Evolutionary conservation across 352 stramenopile species (phyloP).

Genomic region (Pythium diclinum): DNA sequence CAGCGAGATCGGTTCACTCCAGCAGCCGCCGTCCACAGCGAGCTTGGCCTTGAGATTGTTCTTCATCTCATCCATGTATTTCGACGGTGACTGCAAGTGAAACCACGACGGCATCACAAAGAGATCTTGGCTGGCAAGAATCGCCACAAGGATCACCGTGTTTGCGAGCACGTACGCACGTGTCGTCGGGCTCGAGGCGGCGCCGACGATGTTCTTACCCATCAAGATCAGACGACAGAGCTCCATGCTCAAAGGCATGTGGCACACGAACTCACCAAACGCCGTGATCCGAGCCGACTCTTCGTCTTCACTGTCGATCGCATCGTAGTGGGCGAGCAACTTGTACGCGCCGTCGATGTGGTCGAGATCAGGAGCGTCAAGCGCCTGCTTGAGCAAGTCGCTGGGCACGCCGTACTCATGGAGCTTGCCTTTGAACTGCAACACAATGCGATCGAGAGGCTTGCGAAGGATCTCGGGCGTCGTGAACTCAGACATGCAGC

Average conservation of each 20-base stretch:
- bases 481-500: conserved; percentile 78
- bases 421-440: conserved; percentile 75
- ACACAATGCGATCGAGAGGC: conserved; percentile 73
- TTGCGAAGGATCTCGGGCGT: conserved; percentile 81
- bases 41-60: conserved; percentile 67
- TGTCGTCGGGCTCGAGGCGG: conserved; percentile 4
- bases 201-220: conserved; percentile 28
- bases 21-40: conserved; percentile 48
- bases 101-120: conserved; percentile 83
- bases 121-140: conserved; percentile 65
- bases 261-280: conserved; percentile 78
- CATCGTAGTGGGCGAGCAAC: conserved; percentile 60
- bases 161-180: conserved; percentile 33
- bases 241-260: conserved; percentile 72
- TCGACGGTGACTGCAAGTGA: conserved; percentile 53
- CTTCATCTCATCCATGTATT: conserved; percentile 80
- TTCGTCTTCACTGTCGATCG: conserved; percentile 61
- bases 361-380: conserved; percentile 62
- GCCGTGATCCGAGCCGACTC: conserved; percentile 54
- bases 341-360: conserved; percentile 82
- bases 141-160: conserved; percentile 60
- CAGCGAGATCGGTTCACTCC: conserved; percentile 74
- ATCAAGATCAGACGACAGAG: conserved; percentile 75
- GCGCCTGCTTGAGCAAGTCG: conserved; percentile 55
- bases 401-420: conserved; percentile 69